Evolutionary conservation across 306 rosid genomes (phyloP), one percentile per base, ranked within the genome.

Genomic region (Malus sylvestris): DNA sequence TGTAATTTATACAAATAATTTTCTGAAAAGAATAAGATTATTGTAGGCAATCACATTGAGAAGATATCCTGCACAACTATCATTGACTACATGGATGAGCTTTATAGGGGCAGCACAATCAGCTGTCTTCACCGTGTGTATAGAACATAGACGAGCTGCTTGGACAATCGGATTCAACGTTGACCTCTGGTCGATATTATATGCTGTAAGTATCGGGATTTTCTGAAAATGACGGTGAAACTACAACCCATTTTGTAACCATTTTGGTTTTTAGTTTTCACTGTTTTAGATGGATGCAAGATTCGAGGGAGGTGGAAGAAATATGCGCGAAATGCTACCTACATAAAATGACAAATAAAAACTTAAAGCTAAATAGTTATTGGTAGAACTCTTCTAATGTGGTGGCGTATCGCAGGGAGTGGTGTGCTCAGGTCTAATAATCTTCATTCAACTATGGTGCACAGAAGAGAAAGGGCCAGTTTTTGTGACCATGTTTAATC

Each of bases 71-170:
- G 98, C 98, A 0, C 95, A 84, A 83, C 44, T 92, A 3, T 95
- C 96, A 49, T 76, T 90, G 68, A 88, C 97, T 9, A 78, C 93
- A 2, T 95, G 97, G 98, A 89, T 92, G 89, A 73, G 84, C 74
- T 60, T 90, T 18, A 23, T 92, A 38, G 98, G 97, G 74, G 97
- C 86, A 58, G 96, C 80, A 69, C 98, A 95, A 77, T 86, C 98
- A 20, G 92, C 92, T 29, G 77, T 87, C 32, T 92, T 86, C 81
- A 80, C 96, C 15, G 71, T 74, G 38, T 75, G 83, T 70, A 53
- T 58, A 60, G 86, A 89, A 55, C 90, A 76, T 63, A 89, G 81
- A 72, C 72, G 44, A 76, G 84, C 87, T 57, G 93, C 88, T 79
- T 95, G 98, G 98, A 57, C 32, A 8, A 57, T 92, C 30, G 96